Base-by-base conservation (phyloP, 345 rosid species). In the Conringia planisiliqua region DNA sequence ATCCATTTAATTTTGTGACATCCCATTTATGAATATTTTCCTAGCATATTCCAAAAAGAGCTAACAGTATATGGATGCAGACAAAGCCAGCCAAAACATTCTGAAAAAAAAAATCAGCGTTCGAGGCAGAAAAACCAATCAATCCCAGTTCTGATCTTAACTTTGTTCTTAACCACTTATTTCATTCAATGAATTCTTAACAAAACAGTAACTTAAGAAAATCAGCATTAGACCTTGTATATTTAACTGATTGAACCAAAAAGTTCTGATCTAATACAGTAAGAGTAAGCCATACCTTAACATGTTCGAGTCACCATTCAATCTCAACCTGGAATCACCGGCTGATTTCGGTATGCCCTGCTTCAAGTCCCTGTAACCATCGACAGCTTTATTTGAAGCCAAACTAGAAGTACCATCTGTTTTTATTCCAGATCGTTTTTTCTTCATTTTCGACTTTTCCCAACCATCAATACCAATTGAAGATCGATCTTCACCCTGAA, bases 371-470 rank as follows among this genome's bases (percentile, higher is more conserved):
- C 97, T 84, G 75, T 80, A 84, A 65, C 89, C 88, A 80, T 96
- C 94, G 13, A 58, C 66, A 30, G 85, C 80, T 83, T 89, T 96
- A 73, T 87, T 36, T 27, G 88, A 83, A 43, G 77, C 73, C 79
- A 80, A 68, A 78, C 75, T 83, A 59, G 90, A 75, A 72, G 96
- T 78, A 72, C 74, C 84, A 75, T 90, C 98, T 24, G 87, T 80
- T 83, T 88, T 92, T 82, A 89, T 95, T 60, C 87, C 96, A 79
- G 99, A 90, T 35, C 98, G 96, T 68, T 89, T 96, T 86, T 92
- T 95, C 89, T 90, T 96, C 88, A 89, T 84, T 86, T 90, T 96
- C 58, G 90, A 66, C 84, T 90, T 96, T 77, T 96, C 99, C 99
- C 97, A 96, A 67, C 96, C 93, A 73, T 96, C 99, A 81, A 85